phyloP scores from a whole-genome alignment of 805 yeast genomes.

The Saccharomycopsis babjevae region DNA sequence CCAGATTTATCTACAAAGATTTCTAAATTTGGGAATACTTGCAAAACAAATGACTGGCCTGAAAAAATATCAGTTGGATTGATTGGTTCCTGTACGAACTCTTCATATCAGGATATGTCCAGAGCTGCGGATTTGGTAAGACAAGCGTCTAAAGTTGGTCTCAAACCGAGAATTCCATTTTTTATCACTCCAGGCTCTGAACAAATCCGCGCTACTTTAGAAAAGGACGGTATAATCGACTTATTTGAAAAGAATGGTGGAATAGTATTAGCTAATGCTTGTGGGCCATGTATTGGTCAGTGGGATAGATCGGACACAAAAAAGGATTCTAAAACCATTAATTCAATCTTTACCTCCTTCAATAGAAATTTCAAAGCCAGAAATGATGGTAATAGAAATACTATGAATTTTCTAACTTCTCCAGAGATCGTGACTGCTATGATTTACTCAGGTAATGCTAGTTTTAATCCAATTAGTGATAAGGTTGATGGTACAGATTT shows the following conservation, averaged over 20 bases:
- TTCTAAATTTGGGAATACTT: slow-evolving; percentile 75
- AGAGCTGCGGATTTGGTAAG: slow-evolving; percentile 87
- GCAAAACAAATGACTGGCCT: slow-evolving; percentile 87
- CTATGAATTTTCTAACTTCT: slow-evolving; percentile 96
- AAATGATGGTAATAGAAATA: slow-evolving; percentile 96
- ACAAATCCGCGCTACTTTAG: slow-evolving; percentile 97
- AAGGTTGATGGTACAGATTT: slow-evolving; percentile 70
- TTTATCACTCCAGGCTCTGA: slow-evolving; percentile 97
- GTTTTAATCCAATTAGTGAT: slow-evolving; percentile 87
- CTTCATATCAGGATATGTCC: slow-evolving; percentile 97
- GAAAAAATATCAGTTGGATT: slow-evolving; percentile 85
- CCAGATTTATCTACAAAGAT: slow-evolving; percentile 97
- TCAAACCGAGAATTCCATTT: slow-evolving; percentile 84
- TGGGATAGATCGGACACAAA: slow-evolving; percentile 93
- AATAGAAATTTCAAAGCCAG: slow-evolving; percentile 97
- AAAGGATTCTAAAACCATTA: slow-evolving; percentile 64
- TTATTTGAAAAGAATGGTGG: slow-evolving; percentile 91
- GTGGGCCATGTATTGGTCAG: slow-evolving; percentile 99
- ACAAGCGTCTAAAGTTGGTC: slow-evolving; percentile 85
- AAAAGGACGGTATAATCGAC: slow-evolving; percentile 85
- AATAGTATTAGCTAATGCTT: slow-evolving; percentile 90
- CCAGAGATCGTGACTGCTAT: slow-evolving; percentile 97
- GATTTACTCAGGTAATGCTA: slow-evolving; percentile 88
- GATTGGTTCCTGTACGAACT: slow-evolving; percentile 97
- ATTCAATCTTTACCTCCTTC: slow-evolving; percentile 92